These are phyloP conservation scores for Mycena galericulata DNA, from an alignment of 768 basidiomycete genomes.

Conservation along the genomic window DNA sequence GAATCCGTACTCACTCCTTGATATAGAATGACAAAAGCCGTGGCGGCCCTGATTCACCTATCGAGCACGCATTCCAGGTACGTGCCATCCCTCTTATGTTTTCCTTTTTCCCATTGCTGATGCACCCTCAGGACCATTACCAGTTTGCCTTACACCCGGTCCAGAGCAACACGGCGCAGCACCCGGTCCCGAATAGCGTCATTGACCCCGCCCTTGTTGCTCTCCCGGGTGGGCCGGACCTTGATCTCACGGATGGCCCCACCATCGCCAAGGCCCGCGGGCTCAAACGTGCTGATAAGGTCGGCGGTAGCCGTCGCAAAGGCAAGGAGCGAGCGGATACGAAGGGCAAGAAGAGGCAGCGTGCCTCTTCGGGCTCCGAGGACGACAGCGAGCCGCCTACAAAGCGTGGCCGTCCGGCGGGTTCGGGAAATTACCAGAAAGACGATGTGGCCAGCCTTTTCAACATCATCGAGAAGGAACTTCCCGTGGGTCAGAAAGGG, in stretches of 20 bases:
- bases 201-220: constrained; percentile 4
- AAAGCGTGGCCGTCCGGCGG: neutral
- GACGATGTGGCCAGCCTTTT: neutral
- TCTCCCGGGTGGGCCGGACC: neutral
- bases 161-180: neutral
- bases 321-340: constrained; percentile 2
- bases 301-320: neutral
- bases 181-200: constrained; percentile 4
- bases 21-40: neutral
- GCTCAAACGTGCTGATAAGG: neutral
- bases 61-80: constrained; percentile 12
- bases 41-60: constrained; percentile 11
- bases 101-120: neutral
- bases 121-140: neutral
- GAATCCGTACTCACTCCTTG: neutral
- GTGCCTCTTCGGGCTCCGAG: neutral
- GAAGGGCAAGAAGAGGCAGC: constrained; percentile 11
- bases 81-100: too few species aligned
- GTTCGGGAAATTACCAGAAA: neutral
- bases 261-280: neutral
- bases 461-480: neutral
- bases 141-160: neutral
- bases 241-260: neutral
- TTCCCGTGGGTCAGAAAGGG: neutral
- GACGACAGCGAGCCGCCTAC: constrained; percentile 5